These are phyloP conservation scores for Lojkania enalia DNA, from an alignment of 2,329 filamentous ascomycete genomes.

Conservation along the genomic window DNA sequence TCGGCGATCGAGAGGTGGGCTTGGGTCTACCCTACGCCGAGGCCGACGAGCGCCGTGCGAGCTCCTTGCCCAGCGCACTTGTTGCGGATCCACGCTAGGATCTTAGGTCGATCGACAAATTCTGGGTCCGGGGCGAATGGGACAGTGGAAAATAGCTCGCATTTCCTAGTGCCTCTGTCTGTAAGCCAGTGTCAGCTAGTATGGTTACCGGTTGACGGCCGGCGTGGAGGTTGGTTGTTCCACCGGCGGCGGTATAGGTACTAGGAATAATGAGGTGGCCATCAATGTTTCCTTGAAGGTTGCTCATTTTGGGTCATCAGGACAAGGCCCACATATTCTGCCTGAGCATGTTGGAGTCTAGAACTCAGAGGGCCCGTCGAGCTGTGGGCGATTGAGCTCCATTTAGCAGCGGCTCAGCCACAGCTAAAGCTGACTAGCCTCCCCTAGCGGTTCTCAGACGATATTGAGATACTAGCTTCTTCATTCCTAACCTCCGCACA, in stretches of 20 bases:
- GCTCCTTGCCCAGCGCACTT: conserved; percentile 38
- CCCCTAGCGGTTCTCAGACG: too few relatives aligned
- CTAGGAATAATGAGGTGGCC: conserved; percentile 10
- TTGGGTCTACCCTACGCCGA: conserved; percentile 8
- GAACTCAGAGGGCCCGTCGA: too few relatives aligned
- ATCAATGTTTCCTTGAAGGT: conserved; percentile 7
- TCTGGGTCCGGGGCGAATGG: conserved; percentile 32
- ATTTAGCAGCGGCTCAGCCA: too few relatives aligned
- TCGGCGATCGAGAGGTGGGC: too few relatives aligned
- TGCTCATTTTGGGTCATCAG: conserved; percentile 8
- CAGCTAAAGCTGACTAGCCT: too few relatives aligned
- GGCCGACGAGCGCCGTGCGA: conserved; percentile 35
- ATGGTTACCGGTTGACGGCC: conserved; percentile 4
- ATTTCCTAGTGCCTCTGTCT: conserved; percentile 1
- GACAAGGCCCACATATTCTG: too few relatives aligned
- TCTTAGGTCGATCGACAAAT: conserved; percentile 29
- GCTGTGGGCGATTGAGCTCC: too few relatives aligned
- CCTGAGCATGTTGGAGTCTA: too few relatives aligned
- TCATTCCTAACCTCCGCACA: too few relatives aligned
- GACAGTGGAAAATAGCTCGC: conserved; percentile 25
- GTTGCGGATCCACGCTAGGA: conserved; percentile 27
- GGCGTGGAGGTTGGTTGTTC: conserved; percentile 11
- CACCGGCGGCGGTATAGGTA: conserved; percentile 5
- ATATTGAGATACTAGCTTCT: too few relatives aligned
- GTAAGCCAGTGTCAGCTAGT: background rate